Evolutionary conservation across 495 filamentous ascomycete species (phyloP).

Genomic region (Penicillium arizonense): DNA sequence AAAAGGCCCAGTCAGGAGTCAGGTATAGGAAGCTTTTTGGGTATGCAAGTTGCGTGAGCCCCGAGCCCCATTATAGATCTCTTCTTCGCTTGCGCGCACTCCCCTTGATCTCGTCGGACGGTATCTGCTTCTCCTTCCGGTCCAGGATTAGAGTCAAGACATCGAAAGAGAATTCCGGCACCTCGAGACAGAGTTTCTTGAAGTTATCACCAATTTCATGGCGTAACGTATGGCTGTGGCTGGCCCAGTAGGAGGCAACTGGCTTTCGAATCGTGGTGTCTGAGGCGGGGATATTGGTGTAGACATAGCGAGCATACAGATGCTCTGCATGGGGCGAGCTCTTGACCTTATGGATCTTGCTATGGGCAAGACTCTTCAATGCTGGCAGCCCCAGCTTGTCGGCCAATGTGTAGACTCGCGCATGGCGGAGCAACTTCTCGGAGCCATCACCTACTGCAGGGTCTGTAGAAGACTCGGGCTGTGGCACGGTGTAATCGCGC

Average conservation of each 20-base stretch:
- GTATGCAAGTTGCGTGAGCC: too few relatives aligned
- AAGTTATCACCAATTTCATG: constrained; percentile 83
- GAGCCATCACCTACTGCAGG: constrained; percentile 68
- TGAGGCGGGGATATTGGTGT: constrained; percentile 66
- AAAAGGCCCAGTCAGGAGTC: too few relatives aligned
- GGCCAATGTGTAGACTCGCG: constrained; percentile 83
- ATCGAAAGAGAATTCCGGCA: constrained; percentile 87
- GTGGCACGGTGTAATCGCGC: constrained; percentile 79
- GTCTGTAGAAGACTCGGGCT: constrained; percentile 46
- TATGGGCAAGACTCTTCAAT: constrained; percentile 76
- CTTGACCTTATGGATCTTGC: constrained; percentile 86
- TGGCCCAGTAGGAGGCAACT: constrained; percentile 89
- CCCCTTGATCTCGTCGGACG: constrained; percentile 27
- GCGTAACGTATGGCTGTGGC: constrained; percentile 72
- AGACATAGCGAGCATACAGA: constrained; percentile 86
- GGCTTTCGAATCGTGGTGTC: constrained; percentile 77
- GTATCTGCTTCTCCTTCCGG: constrained; percentile 55
- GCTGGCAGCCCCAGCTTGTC: constrained; percentile 70
- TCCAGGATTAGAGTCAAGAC: constrained; percentile 72
- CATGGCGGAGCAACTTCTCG: constrained; percentile 78
- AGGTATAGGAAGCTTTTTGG: too few relatives aligned
- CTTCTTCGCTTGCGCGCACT: constrained; percentile 35
- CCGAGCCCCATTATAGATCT: constrained; percentile 6
- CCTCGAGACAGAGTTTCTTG: constrained; percentile 77
- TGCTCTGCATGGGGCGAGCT: constrained; percentile 85